phyloP scores from a whole-genome alignment of 129 eudicot genomes.

The Lactuca saligna region DNA sequence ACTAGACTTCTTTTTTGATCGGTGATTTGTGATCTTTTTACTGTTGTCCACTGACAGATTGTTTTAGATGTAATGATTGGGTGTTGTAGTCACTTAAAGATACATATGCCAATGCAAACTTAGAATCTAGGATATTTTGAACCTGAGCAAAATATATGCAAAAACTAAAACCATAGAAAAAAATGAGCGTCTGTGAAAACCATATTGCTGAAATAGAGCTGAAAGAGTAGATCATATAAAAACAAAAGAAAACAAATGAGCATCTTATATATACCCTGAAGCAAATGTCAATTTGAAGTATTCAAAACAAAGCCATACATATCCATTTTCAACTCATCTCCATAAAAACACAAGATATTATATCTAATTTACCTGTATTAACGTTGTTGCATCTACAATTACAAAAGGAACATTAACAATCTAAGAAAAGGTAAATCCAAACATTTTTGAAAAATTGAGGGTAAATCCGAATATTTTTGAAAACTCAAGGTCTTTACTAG shows the following conservation, averaged over 20 bases:
- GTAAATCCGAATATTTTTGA: too few relatives aligned
- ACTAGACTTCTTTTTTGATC: too few relatives aligned
- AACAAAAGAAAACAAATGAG: too few relatives aligned
- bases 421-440: conserved; percentile 57
- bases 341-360: background rate
- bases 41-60: conserved; percentile 55
- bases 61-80: conserved; percentile 52
- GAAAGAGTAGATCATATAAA: too few relatives aligned
- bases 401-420: conserved; percentile 92
- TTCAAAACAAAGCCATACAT: background rate
- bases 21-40: too few relatives aligned
- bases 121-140: conserved; percentile 60
- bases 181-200: conserved; percentile 6
- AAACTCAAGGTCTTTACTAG: too few relatives aligned
- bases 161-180: background rate
- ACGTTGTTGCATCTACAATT: conserved; percentile 87
- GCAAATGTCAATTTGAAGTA: background rate
- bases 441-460: too few relatives aligned
- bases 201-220: background rate
- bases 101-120: conserved; percentile 67
- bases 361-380: conserved; percentile 63
- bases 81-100: conserved; percentile 79
- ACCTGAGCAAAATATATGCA: conserved; percentile 41
- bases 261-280: too few relatives aligned
- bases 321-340: background rate